A percentile compares a stretch with the other conserved stretches of the same genome.
Conservation (phyloP, 2,329 filamentous ascomycete genomes). For the Ophiostoma himal-ulmi region DNA sequence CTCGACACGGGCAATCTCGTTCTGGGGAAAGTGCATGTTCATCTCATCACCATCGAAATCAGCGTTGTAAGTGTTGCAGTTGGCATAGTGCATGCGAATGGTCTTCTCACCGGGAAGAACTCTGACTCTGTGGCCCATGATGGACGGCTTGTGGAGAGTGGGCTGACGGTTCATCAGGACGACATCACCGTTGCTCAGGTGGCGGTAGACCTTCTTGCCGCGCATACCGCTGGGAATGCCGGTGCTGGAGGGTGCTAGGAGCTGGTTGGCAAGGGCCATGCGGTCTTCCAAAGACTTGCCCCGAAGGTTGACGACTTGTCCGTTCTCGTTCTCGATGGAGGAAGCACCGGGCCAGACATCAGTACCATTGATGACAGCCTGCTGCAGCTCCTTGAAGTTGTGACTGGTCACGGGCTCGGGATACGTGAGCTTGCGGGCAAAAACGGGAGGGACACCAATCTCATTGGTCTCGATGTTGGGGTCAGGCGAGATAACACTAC, state of each 20-base stretch:
- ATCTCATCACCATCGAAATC: conserved; percentile 99
- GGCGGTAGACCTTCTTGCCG: conserved; percentile 94
- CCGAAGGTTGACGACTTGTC: conserved; percentile 80
- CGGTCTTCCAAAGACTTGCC: conserved; percentile 86
- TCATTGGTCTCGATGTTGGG: conserved; percentile 99
- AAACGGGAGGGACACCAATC: conserved; percentile 96
- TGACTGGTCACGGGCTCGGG: conserved; percentile 95
- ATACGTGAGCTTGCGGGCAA: conserved; percentile 91
- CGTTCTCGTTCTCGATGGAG: conserved; percentile 92
- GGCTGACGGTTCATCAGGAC: conserved; percentile 99
- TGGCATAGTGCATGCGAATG: conserved; percentile 98
- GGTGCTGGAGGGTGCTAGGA: conserved; percentile 76
- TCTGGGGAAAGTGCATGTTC: conserved; percentile 99
- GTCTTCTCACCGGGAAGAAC: conserved; percentile 93
- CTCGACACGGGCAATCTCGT: conserved; percentile 88
- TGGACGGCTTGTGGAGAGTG: conserved; percentile 95
- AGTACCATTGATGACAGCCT: conserved; percentile 90
- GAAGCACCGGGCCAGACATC: conserved; percentile 92
- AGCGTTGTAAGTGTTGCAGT: conserved; percentile 98
- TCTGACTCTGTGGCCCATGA: conserved; percentile 93
- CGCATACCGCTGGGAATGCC: conserved; percentile 67
- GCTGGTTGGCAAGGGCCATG: conserved; percentile 82
- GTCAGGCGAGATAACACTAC: conserved; percentile 96
- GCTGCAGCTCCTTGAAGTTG: conserved; percentile 92
- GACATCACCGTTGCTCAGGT: conserved; percentile 93